Evolutionary conservation across 2,329 filamentous ascomycete genomes (phyloP).

Genomic region (Epichloe uncinata): DNA sequence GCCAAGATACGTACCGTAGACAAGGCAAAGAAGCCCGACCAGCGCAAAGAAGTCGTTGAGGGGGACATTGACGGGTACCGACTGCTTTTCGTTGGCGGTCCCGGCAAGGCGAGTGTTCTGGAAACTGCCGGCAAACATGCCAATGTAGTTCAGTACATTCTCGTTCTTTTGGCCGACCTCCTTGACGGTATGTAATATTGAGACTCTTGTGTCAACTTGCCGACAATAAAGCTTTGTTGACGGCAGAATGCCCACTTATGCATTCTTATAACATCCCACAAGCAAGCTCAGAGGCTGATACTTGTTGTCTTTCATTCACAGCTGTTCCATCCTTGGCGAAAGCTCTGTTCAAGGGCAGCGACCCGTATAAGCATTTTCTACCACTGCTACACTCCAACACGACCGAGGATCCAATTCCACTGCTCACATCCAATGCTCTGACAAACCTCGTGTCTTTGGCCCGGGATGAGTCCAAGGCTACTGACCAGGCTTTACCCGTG

Average conservation of each 20-base stretch:
- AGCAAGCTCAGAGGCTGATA: background rate
- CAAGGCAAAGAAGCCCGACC: slow-evolving; percentile 78
- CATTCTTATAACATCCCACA: background rate
- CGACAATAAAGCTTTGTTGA: background rate
- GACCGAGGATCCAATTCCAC: slow-evolving; percentile 65
- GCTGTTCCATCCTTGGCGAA: slow-evolving; percentile 69
- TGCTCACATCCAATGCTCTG: slow-evolving; percentile 81
- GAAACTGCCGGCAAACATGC: slow-evolving; percentile 74
- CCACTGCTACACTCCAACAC: slow-evolving; percentile 72
- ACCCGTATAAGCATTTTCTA: slow-evolving; percentile 74
- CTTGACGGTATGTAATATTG: slow-evolving; percentile 54
- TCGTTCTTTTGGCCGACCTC: slow-evolving; percentile 78
- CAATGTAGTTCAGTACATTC: slow-evolving; percentile 89
- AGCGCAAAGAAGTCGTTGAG: slow-evolving; percentile 72
- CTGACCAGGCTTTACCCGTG: slow-evolving; percentile 65
- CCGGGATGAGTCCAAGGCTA: slow-evolving; percentile 48
- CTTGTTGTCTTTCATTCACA: slow-evolving; percentile 20
- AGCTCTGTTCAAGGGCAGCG: slow-evolving; percentile 58
- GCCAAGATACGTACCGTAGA: slow-evolving; percentile 94
- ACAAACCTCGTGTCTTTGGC: slow-evolving; percentile 62
- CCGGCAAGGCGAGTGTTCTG: slow-evolving; percentile 58
- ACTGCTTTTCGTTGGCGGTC: slow-evolving; percentile 63
- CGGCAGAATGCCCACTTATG: background rate
- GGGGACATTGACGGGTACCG: slow-evolving; percentile 68
- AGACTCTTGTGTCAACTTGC: background rate